Evolutionary conservation across 78 protist species (phyloP).

Genomic region (Capsaspora owczarzaki): DNA sequence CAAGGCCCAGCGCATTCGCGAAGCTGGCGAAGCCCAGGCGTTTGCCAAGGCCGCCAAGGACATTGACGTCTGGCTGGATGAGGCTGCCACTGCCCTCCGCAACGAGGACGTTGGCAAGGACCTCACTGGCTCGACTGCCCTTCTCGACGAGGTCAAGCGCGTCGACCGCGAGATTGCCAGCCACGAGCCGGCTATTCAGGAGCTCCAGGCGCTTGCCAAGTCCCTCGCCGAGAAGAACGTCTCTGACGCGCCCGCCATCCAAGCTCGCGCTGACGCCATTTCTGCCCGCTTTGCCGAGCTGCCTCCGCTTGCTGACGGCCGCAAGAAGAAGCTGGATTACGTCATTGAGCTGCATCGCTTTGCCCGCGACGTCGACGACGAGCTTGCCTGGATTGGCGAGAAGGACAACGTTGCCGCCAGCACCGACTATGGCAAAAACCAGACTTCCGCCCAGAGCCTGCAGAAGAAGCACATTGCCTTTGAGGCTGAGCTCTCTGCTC

Average conservation of each 20-base stretch:
- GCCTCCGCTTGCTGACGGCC: not conserved
- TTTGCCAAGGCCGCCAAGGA: slow-evolving; percentile 3
- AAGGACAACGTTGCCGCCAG: not conserved
- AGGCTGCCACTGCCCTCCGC: not conserved
- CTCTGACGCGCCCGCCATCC: not conserved
- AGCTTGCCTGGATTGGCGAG: not conserved
- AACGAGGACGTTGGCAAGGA: not conserved
- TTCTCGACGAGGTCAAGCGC: not conserved
- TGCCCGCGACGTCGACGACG: not conserved
- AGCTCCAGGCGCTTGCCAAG: not conserved
- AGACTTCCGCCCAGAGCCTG: not conserved
- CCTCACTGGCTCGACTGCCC: not conserved
- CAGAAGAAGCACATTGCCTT: slow-evolving; percentile 1
- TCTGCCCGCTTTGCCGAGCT: not conserved
- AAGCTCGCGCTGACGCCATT: not conserved
- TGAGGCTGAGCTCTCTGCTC: not conserved
- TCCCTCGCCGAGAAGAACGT: not conserved
- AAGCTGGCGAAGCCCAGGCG: not conserved
- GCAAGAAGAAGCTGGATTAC: not conserved
- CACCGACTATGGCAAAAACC: not conserved
- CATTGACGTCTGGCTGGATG: not conserved
- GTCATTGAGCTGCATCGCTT: not conserved
- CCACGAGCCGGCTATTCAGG: not conserved
- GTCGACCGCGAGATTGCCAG: not conserved
- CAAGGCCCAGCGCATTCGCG: not conserved